Base-by-base conservation (phyloP, 2,329 filamentous ascomycete species). In the Leptoxyphium fumago region DNA sequence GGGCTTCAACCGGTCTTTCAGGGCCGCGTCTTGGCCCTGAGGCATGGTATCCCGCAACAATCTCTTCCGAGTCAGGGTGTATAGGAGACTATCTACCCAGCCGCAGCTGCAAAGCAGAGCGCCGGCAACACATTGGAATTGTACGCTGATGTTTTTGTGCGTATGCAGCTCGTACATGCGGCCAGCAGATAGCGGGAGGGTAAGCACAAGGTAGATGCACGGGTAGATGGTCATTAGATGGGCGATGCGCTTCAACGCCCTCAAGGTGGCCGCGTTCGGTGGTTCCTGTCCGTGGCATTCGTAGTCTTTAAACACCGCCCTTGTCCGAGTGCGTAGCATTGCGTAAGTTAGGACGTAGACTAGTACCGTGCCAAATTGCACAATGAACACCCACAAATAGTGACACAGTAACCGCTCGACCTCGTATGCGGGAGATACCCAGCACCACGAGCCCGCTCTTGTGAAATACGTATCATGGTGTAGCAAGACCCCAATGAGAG, bases 401-500 rank as follows among this genome's bases (percentile, higher is more conserved):
- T 82, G 78, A 0, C 77, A 68, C 49, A 70, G 68, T 0, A 82
- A 64, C 38, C 78, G 74, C 7, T 79, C 65, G 2, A 63, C 57
- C 38, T 71, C 65, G 50, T 74, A 75, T 13, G 69, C 61, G 2
- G 66, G 61, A 46, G 75, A 75, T 46, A 82, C 72, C 78, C 78
- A 82, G 57, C 78, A 82, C 77, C 80, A 84, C 8, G 76, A 72
- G 9, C 74, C 75, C 28, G 78, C 78, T 14, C 77, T 68, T n/a
- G 79, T 76, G 45, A 78, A 83, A 38, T 78, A 59, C 28, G 63
- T 62, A 3, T 58, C 52, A 4, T 61, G 58, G 49, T 71, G 61
- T 28, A 69, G 50, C 7, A 62, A 63, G 0, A 71, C 61, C 0
- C 66, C 76, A 17, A 78, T 61, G 2, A 74, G 59, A 0, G 73